Evolutionary conservation across 345 rosid genomes (phyloP), one percentile per base, ranked within the genome.

Genomic region (Rhizophora mangle): DNA sequence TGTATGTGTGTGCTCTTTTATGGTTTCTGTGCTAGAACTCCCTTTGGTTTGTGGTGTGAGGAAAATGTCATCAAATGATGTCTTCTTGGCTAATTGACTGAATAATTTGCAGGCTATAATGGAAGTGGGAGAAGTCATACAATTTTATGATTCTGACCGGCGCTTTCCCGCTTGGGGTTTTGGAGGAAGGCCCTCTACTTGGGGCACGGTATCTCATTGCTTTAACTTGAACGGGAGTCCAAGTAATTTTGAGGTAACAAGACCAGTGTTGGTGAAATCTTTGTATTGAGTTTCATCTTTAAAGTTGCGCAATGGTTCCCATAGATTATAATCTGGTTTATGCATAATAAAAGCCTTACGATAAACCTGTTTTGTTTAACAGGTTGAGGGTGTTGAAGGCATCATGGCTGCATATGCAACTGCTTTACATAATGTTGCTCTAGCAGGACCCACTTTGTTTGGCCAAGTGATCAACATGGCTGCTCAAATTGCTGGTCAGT

Each of bases 121-220:
- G 84, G 96, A 89, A 62, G 91, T 86, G 58, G 98, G 97, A 60
- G 89, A 93, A 80, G 96, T 91, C 3, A 83, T 91, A 59, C 91
- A 93, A 71, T 88, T 93, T 73, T 91, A 93, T 31, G 98, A 91
- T 83, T 82, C 90, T 15, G 96, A 93, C 73, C 83, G 73, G 67
- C 81, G 83, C 29, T 93, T 90, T 74, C 88, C 96, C 30, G 92
- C 96, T 4, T 90, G 93, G 97, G 98, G 96, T 24, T 93, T 90
- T 68, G 97, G 98, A 29, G 98, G 91, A 75, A 86, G 84, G 82
- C 81, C 89, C 21, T 67, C 74, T 16, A 62, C 72, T 71, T 43
- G 18, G 49, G 86, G 88, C 57, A 36, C 72, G 1, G 67, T 93
- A 39, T 93, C 98, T 13, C 98, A 93, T 77, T 89, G 91, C 72